Evolutionary conservation across 805 yeast species (phyloP).

Genomic region (Cyberlindnera sargentensis): DNA sequence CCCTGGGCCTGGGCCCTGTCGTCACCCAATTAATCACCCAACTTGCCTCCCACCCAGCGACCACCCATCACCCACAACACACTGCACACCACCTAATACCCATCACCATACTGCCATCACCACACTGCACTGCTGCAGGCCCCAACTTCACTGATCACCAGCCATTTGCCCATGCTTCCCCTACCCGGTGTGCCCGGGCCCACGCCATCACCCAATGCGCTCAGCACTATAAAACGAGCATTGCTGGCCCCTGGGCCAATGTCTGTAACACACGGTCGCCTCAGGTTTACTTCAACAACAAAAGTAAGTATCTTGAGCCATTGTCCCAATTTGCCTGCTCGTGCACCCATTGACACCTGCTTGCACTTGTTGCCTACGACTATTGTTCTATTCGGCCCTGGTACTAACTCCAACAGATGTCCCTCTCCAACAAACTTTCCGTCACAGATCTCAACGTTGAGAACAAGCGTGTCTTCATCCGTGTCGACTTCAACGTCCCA

Average conservation of each 20-base stretch:
- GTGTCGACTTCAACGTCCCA: conserved; percentile 96
- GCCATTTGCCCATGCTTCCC: not conserved
- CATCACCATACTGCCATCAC: not conserved
- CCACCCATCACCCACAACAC: not conserved
- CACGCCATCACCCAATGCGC: not conserved
- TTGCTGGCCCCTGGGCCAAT: not conserved
- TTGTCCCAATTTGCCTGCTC: no score
- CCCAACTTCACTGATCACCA: no score
- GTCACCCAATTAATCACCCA: no score
- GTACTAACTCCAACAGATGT: conserved; percentile 45
- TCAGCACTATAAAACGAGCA: not conserved
- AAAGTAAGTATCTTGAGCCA: no score
- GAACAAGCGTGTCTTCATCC: conserved; percentile 95
- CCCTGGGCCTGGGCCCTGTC: no score
- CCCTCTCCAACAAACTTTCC: conserved; percentile 87
- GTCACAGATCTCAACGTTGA: conserved; percentile 84
- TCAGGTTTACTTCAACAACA: no score
- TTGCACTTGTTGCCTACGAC: not conserved
- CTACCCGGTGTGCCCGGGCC: conserved; percentile 3
- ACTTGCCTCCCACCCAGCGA: no score
- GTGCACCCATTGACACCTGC: no score
- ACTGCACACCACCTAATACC: not conserved
- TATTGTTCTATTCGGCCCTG: no score
- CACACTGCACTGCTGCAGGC: not conserved
- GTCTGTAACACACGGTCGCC: no score